Conservation (phyloP, 2,329 filamentous ascomycete genomes). For the Aspergillus proliferans region DNA sequence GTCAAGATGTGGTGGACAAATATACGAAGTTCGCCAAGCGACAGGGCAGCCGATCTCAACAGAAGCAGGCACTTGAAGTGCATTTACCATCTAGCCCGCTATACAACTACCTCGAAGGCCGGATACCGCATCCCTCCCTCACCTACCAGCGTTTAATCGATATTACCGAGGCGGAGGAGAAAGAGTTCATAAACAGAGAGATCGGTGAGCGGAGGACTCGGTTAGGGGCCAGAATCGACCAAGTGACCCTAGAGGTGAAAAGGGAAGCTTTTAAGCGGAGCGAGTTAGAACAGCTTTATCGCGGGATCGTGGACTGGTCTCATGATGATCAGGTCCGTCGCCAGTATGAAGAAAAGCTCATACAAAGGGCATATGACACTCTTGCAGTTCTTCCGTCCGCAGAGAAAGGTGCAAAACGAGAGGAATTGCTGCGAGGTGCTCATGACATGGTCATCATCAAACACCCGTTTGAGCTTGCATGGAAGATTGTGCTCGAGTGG, state of each 20-base stretch:
- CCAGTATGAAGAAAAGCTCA: conserved; percentile 80
- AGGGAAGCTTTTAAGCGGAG: conserved; percentile 72
- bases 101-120: conserved; percentile 76
- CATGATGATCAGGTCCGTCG: conserved; percentile 77
- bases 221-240: conserved; percentile 72
- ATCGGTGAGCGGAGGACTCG: conserved; percentile 85
- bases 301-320: conserved; percentile 82
- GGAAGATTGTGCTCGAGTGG: conserved; percentile 89
- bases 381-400: conserved; percentile 62
- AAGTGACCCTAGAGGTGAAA: conserved; percentile 83
- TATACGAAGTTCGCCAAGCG: conserved; percentile 68
- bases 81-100: conserved; percentile 74
- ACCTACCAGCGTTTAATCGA: conserved; percentile 79
- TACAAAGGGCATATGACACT: conserved; percentile 73
- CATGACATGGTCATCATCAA: conserved; percentile 95
- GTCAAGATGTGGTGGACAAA: conserved; percentile 66
- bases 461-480: conserved; percentile 81
- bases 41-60: conserved; percentile 65
- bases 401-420: conserved; percentile 63
- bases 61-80: conserved; percentile 68
- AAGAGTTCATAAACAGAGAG: conserved; percentile 78
- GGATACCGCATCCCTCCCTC: conserved; percentile 69
- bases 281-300: conserved; percentile 72
- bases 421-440: conserved; percentile 68
- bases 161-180: conserved; percentile 79